Evolutionary conservation across 2,329 filamentous ascomycete species (phyloP).

Genomic region (Clonostachys rhizophaga): DNA sequence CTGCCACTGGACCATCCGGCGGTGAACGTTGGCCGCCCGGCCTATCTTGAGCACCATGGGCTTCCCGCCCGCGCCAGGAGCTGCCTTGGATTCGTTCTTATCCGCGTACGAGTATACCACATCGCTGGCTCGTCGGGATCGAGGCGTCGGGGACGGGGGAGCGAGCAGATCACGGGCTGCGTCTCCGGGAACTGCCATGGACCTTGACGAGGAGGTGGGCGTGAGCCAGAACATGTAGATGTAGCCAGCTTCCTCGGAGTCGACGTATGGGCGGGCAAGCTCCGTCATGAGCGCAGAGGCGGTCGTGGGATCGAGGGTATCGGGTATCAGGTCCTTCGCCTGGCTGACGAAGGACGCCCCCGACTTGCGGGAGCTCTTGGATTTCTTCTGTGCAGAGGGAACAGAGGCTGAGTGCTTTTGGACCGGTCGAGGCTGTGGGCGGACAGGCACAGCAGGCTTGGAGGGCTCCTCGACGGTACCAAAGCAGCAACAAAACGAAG

Average conservation of each 20-base stretch:
- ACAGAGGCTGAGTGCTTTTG: constrained; percentile 22
- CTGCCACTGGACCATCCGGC: constrained; percentile 88
- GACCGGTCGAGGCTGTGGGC: constrained; percentile 41
- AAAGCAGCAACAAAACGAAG: constrained; percentile 48
- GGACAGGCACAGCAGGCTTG: constrained; percentile 14
- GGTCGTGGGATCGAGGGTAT: constrained; percentile 59
- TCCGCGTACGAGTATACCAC: constrained; percentile 46
- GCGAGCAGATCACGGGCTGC: constrained; percentile 55
- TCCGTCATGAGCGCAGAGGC: constrained; percentile 71
- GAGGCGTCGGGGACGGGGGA: constrained; percentile 33
- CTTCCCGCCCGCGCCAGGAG: constrained; percentile 27
- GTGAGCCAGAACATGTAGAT: constrained; percentile 99
- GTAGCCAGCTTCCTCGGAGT: constrained; percentile 78
- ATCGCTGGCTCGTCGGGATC: constrained; percentile 46
- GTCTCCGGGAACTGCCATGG: constrained; percentile 37
- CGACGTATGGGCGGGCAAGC: constrained; percentile 60
- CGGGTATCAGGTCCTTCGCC: constrained; percentile 57
- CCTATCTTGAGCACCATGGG: constrained; percentile 68
- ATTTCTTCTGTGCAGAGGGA: constrained; percentile 5
- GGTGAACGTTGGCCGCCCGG: constrained; percentile 75
- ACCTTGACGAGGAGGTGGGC: constrained; percentile 27
- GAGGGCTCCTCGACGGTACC: constrained; percentile 30
- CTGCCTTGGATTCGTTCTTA: constrained; percentile 3
- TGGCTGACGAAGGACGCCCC: constrained; percentile 19
- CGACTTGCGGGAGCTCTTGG: constrained; percentile 21